A percentile compares a stretch with the other conserved stretches of the same genome.
These are phyloP conservation scores for Ceratobasidium sp. DNA, from an alignment of 1,284 basidiomycete genomes.

Conservation along the genomic window DNA sequence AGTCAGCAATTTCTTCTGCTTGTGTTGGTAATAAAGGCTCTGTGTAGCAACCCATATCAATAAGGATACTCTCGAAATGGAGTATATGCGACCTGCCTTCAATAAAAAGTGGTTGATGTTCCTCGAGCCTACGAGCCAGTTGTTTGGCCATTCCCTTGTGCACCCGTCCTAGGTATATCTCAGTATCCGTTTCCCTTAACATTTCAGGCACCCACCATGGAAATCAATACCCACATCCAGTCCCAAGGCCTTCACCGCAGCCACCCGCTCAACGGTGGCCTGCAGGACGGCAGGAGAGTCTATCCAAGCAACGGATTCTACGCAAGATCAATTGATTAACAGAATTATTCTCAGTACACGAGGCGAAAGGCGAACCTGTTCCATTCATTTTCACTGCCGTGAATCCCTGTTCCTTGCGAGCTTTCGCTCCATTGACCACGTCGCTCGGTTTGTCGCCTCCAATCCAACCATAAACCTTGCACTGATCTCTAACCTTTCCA, in stretches of 20 bases:
- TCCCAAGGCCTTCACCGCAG: slow-evolving; percentile 65
- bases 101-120: slow-evolving; percentile 71
- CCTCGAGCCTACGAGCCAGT: slow-evolving; percentile 69
- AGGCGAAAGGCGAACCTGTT: slow-evolving; percentile 54
- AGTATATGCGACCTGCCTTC: slow-evolving; percentile 55
- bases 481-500: slow-evolving; percentile 67
- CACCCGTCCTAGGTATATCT: slow-evolving; percentile 64
- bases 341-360: slow-evolving; percentile 45
- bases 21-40: slow-evolving; percentile 61
- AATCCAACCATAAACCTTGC: slow-evolving; percentile 71
- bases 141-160: slow-evolving; percentile 81
- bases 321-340: neutral
- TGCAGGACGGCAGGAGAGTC: slow-evolving; percentile 60
- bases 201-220: slow-evolving; percentile 50
- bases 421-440: slow-evolving; percentile 65
- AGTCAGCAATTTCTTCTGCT: slow-evolving; percentile 68
- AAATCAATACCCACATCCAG: slow-evolving; percentile 65
- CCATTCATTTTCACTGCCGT: slow-evolving; percentile 81
- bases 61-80: slow-evolving; percentile 54
- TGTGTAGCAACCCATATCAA: neutral
- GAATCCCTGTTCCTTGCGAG: slow-evolving; percentile 72
- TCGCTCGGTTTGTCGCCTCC: slow-evolving; percentile 73
- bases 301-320: slow-evolving; percentile 53
- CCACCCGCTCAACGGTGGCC: slow-evolving; percentile 66
- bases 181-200: neutral